These are phyloP conservation scores for Pelagomonas calceolata DNA, from an alignment of 108 stramenopile species.

Conservation along the genomic window DNA sequence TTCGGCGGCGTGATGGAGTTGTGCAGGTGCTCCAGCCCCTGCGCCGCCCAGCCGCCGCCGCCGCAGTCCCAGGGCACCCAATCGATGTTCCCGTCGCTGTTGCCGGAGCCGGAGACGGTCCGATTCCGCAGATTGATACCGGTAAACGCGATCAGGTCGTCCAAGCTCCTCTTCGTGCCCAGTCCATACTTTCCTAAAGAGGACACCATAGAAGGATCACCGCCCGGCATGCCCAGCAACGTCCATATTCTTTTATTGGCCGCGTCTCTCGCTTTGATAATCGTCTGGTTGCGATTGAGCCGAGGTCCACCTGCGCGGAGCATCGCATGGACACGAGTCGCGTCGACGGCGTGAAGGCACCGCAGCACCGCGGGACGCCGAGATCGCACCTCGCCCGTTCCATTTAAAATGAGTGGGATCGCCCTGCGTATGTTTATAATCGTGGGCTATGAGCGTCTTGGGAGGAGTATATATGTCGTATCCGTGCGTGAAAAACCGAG, in stretches of 20 bases:
- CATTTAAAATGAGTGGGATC: constrained; percentile 51
- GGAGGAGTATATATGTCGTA: constrained; percentile 82
- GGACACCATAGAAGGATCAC: constrained; percentile 8
- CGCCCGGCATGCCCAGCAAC: constrained; percentile 55
- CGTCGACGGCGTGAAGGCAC: too few relatives aligned
- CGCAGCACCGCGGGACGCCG: too few relatives aligned
- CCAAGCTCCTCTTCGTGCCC: constrained; percentile 53
- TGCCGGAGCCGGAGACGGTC: constrained; percentile 28
- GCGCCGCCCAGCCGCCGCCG: too few relatives aligned
- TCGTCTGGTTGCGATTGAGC: constrained; percentile 6
- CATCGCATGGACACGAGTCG: too few relatives aligned
- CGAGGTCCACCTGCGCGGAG: background rate
- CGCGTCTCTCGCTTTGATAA: constrained; percentile 7
- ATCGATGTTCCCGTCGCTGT: constrained; percentile 63
- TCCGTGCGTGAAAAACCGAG: constrained; percentile 75
- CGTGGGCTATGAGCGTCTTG: constrained; percentile 61
- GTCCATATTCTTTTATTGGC: constrained; percentile 38
- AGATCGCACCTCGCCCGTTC: too few relatives aligned
- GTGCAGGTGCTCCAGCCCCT: too few relatives aligned
- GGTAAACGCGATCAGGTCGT: constrained; percentile 59
- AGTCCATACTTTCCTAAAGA: constrained; percentile 45
- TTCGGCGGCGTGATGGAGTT: too few relatives aligned
- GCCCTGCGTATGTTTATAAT: constrained; percentile 61
- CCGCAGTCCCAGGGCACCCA: constrained; percentile 52
- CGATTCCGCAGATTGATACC: constrained; percentile 50